Percentiles rank a stretch among this genome's conserved stretches.
phyloP scores from a whole-genome alignment of 2,329 filamentous ascomycete species.

The Cryoendolithus antarcticus region DNA sequence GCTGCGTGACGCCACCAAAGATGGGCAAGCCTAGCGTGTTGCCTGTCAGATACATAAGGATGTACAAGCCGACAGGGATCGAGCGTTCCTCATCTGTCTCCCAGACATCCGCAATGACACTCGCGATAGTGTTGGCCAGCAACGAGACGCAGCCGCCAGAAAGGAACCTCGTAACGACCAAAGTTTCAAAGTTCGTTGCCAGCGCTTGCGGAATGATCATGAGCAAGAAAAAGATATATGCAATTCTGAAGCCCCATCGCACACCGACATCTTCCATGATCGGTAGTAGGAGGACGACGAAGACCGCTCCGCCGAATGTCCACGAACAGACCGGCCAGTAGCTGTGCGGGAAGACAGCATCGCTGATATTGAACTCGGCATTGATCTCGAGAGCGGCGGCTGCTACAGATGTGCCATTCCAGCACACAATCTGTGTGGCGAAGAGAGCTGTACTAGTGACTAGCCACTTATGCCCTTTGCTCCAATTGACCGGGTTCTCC shows the following conservation, averaged over 20 bases:
- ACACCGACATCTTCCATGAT: conserved; percentile 28
- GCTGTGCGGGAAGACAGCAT: conserved; percentile 26
- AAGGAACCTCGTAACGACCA: conserved; percentile 26
- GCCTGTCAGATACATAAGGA: conserved; percentile 23
- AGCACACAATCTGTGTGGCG: conserved; percentile 21
- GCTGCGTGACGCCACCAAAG: conserved; percentile 23
- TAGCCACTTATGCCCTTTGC: conserved; percentile 20
- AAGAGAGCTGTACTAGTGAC: conserved; percentile 21
- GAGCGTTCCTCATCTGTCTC: conserved; percentile 19
- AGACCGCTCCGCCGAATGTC: conserved; percentile 25
- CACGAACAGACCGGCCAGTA: conserved; percentile 28
- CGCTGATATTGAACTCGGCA: conserved; percentile 20
- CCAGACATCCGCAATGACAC: conserved; percentile 29
- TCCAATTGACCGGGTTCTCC: conserved; percentile 25
- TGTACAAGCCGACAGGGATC: conserved; percentile 25
- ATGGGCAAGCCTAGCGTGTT: conserved; percentile 25
- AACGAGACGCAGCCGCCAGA: conserved; percentile 25
- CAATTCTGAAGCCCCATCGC: conserved; percentile 16
- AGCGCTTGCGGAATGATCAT: conserved; percentile 29
- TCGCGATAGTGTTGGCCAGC: conserved; percentile 24
- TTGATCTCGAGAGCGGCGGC: conserved; percentile 23
- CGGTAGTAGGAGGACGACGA: conserved; percentile 24
- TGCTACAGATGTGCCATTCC: conserved; percentile 26
- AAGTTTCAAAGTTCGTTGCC: conserved; percentile 26
- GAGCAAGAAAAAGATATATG: conserved; percentile 24